Percentiles rank a stretch among this genome's conserved stretches.
Conservation (phyloP, 2,329 filamentous ascomycete species). For the Emmonsiellopsis sp. region DNA sequence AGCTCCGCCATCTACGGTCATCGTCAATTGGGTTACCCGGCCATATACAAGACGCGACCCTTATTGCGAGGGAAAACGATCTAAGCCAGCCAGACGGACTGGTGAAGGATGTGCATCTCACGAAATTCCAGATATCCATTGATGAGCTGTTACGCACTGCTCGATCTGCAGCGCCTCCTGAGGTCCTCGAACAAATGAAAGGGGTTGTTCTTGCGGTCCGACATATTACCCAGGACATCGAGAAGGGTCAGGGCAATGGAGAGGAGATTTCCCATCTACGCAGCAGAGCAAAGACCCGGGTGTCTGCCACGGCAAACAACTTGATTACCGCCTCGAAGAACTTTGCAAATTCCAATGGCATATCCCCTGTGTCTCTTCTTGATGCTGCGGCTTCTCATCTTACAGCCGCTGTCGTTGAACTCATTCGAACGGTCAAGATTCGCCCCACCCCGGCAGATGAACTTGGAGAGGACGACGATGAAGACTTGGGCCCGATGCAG, state of each 20-base stretch:
- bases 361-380: slow-evolving; percentile 85
- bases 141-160: slow-evolving; percentile 79
- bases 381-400: slow-evolving; percentile 91
- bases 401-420: slow-evolving; percentile 73
- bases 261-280: slow-evolving; percentile 49
- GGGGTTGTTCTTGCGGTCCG: slow-evolving; percentile 72
- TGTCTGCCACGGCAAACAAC: slow-evolving; percentile 91
- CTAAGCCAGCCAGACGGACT: slow-evolving; percentile 64
- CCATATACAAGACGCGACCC: slow-evolving; percentile 30
- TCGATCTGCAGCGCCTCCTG: slow-evolving; percentile 61
- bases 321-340: slow-evolving; percentile 93
- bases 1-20: slow-evolving; percentile 69
- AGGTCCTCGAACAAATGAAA: slow-evolving; percentile 79
- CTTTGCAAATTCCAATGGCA: slow-evolving; percentile 68
- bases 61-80: slow-evolving; percentile 57
- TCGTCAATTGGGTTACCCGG: slow-evolving; percentile 64
- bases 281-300: slow-evolving; percentile 64
- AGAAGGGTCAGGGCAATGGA: slow-evolving; percentile 46
- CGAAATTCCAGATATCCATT: slow-evolving; percentile 87
- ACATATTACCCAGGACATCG: slow-evolving; percentile 72
- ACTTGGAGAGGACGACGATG: slow-evolving; percentile 68
- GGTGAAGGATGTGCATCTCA: slow-evolving; percentile 85
- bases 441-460: slow-evolving; percentile 64
- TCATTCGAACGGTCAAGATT: slow-evolving; percentile 77
- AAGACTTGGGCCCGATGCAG: slow-evolving; percentile 53